phyloP scores from a whole-genome alignment of 306 rosid species.

The Malus orientalis region DNA sequence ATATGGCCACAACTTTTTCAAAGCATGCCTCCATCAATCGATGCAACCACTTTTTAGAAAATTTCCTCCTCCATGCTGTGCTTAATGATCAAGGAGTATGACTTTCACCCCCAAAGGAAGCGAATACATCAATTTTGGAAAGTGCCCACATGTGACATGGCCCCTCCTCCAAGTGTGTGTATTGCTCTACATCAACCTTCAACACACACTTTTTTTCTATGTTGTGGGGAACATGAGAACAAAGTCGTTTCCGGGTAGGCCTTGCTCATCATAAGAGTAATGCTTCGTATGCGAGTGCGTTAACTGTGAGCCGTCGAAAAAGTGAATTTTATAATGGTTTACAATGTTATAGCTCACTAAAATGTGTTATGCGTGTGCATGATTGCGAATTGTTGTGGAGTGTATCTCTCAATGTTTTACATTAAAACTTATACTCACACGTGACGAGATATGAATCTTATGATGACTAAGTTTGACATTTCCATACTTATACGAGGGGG shows the following conservation, averaged over 20 bases:
- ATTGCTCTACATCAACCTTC: background rate
- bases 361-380: too few species aligned
- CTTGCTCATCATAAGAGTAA: background rate
- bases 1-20: slow-evolving; percentile 7
- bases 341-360: too few species aligned
- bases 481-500: too few species aligned
- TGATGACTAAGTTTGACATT: too few species aligned
- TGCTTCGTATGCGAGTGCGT: background rate
- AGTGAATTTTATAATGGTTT: background rate
- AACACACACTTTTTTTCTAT: background rate
- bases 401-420: too few species aligned
- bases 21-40: background rate
- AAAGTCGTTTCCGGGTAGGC: background rate
- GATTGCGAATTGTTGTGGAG: background rate
- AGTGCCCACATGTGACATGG: background rate
- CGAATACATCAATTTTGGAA: background rate
- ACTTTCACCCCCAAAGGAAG: background rate
- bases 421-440: too few species aligned
- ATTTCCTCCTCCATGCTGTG: background rate
- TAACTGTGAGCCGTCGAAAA: background rate
- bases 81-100: background rate
- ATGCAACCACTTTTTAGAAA: background rate
- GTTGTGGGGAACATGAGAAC: background rate
- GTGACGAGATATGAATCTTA: too few species aligned
- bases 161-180: background rate